Base-by-base conservation (phyloP, 2,329 filamentous ascomycete species). In the Cucurbitaria berberidis region DNA sequence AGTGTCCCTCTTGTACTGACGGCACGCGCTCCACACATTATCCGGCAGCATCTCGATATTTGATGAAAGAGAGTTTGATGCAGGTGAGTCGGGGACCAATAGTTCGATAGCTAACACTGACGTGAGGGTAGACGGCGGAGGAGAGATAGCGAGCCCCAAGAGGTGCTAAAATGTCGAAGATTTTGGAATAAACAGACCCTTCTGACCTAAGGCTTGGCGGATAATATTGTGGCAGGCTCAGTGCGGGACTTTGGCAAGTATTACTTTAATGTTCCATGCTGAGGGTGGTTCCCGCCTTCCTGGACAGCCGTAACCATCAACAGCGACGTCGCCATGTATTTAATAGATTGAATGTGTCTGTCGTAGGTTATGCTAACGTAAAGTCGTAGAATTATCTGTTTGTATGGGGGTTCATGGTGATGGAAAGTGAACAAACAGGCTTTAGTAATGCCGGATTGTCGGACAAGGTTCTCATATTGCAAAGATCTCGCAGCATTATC, bases 1-100 rank as follows among this genome's bases (percentile, higher is more conserved):
- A 0, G 74, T 77, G 48, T 80, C 77, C n/a, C 71, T 51, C 52
- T 78, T 79, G 61, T 79, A 79, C 48, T 72, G 68, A 18, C 66
- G 66, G 53, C 79, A 79, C 1, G 63, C 64, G 47, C 73, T 69
- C 77, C 41, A 52, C 2, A 68, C 42, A 32, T 51, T 59, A 7
- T 60, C 41, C 1, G 62, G 54, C 5, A 46, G 35, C 48, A 51
- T 51, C 5, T 21, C 9, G n/a, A 38, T 3, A 11, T 3, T 34
- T 10, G 3, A 21, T 13, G 6, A 38, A 21, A 11, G 6, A 38
- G 7, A 21, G 18, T 7, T 2, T 21, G 35, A 19, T 18, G 9
- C 5, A 22, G 18, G 2, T 30, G 27, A 30, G 10, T 21, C 34
- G 5, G n/a, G 18, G 34, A 18, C n/a, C 18, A 16, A 36, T 16